These are phyloP conservation scores for Rutstroemia sydowiana DNA, from an alignment of 2,329 filamentous ascomycete species.

Conservation along the genomic window DNA sequence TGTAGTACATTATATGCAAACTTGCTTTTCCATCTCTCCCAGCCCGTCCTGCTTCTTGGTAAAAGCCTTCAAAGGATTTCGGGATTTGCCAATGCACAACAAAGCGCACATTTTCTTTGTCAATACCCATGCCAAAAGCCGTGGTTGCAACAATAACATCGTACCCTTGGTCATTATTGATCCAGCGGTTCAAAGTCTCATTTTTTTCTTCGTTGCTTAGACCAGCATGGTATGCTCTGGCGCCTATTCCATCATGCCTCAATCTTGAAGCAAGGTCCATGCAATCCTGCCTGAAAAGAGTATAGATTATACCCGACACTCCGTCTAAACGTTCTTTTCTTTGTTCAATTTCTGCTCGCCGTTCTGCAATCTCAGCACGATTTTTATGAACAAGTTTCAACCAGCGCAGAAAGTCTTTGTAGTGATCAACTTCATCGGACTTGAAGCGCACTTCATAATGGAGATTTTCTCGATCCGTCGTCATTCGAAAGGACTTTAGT, in stretches of 20 bases:
- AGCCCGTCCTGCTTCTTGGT: conserved; percentile 93
- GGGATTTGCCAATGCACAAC: conserved; percentile 90
- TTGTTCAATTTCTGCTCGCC: conserved; percentile 42
- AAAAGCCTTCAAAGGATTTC: conserved; percentile 95
- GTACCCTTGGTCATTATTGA: conserved; percentile 65
- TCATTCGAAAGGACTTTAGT: conserved; percentile 78
- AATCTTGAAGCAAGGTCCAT: conserved; percentile 73
- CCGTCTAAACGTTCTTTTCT: conserved; percentile 60
- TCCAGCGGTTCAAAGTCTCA: conserved; percentile 70
- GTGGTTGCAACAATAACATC: conserved; percentile 97
- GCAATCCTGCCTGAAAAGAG: conserved; percentile 74
- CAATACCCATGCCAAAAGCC: conserved; percentile 99
- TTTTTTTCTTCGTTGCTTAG: conserved; percentile 63
- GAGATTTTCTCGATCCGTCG: conserved; percentile 94
- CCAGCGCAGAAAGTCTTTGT: no score
- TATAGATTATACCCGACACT: conserved; percentile 88
- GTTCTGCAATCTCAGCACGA: conserved; percentile 28
- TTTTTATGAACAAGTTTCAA: no score
- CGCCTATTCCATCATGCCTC: conserved; percentile 55
- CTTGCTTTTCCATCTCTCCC: conserved; percentile 87
- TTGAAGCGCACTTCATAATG: conserved; percentile 71
- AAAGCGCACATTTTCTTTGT: conserved; percentile 93
- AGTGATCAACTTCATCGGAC: no score
- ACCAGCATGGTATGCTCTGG: conserved; percentile 79
- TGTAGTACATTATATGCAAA: conserved; percentile 86